Base-by-base conservation (phyloP, 495 filamentous ascomycete genomes). In the Penicillium bialowiezense region DNA sequence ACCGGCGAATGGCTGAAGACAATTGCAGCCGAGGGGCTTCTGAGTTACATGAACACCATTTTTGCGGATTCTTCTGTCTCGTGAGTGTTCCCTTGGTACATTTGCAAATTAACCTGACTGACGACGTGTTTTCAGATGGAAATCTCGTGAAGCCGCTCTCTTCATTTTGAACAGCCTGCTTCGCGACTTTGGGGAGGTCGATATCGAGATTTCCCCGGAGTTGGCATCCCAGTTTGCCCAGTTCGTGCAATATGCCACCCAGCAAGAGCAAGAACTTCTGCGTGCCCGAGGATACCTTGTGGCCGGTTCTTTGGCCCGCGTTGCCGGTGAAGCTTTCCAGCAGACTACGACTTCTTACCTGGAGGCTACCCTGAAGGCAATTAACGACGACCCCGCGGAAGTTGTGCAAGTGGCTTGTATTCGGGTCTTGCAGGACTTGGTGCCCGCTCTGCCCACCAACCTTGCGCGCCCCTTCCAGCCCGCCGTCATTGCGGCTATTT, bases 341-440 rank as follows among this genome's bases (percentile, higher is more conserved):
- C 80, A 64, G 41, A 69, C 79, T 18, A 73, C 79, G 4, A 57
- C 71, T 2, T 75, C 78, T 14, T 84, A 96, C 51, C 76, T 96
- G 46, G 83, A 93, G 45, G 79, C 80, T 28, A 84, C 89, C 2
- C 74, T 96, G 40, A 83, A 87, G 29, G 83, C 84, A 20, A 86
- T 96, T 43, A 78, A 81, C 14, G 67, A 74, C 18, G 92, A 96
- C 43, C 68, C 82, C 5, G 83, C 89, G 4, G 91, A 95, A 60
- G 77, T 98, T 26, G 91, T 97, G 21, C 87, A 91, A 64, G 95
- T 96, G 20, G 83, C 93, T 10, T 91, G 89, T 62, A 87, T 97
- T 49, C 92, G 91, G 51, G 85, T 89, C 1, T 65, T 97, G 33
- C 91, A 97, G 64, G 87, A 88, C 60, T 88, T 92, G 43, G 73